phyloP scores from a whole-genome alignment of 2,329 filamentous ascomycete species.

The Pseudocercospora vitis region DNA sequence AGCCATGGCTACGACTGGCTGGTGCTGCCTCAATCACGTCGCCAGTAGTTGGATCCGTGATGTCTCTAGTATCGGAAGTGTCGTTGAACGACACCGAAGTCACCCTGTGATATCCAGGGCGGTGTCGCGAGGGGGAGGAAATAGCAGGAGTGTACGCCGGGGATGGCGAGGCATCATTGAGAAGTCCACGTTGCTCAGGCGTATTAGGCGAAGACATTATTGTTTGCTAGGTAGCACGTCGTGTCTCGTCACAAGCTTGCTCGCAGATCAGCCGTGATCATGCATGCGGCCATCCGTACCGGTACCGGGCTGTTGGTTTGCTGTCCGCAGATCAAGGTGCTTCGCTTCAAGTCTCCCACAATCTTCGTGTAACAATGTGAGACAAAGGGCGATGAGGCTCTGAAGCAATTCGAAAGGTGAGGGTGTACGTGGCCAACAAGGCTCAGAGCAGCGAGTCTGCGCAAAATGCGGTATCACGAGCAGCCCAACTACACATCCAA shows the following conservation, averaged over 20 bases:
- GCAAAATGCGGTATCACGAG: slow-evolving; percentile 5
- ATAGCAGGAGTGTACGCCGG: slow-evolving; percentile 5
- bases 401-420: neutral
- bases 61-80: slow-evolving; percentile 24
- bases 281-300: slow-evolving; percentile 17
- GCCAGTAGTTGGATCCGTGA: slow-evolving; percentile 34
- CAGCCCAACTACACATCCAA: slow-evolving; percentile 1
- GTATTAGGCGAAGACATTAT: slow-evolving; percentile 19
- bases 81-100: slow-evolving; percentile 40
- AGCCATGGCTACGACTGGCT: slow-evolving; percentile 30
- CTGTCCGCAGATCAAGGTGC: slow-evolving; percentile 12
- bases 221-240: slow-evolving; percentile 10
- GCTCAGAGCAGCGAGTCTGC: neutral
- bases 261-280: slow-evolving; percentile 7
- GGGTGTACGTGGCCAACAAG: neutral
- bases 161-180: slow-evolving; percentile 19
- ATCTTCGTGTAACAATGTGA: slow-evolving; percentile 10
- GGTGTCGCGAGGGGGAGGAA: slow-evolving; percentile 28
- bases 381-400: slow-evolving; percentile 1
- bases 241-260: slow-evolving; percentile 7
- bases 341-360: slow-evolving; percentile 14
- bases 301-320: slow-evolving; percentile 2
- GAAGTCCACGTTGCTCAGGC: slow-evolving; percentile 21
- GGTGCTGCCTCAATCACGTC: slow-evolving; percentile 31
- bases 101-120: slow-evolving; percentile 41